Evolutionary conservation across 352 stramenopile genomes (phyloP).

Genomic region (Phytophthora chlamydospora): DNA sequence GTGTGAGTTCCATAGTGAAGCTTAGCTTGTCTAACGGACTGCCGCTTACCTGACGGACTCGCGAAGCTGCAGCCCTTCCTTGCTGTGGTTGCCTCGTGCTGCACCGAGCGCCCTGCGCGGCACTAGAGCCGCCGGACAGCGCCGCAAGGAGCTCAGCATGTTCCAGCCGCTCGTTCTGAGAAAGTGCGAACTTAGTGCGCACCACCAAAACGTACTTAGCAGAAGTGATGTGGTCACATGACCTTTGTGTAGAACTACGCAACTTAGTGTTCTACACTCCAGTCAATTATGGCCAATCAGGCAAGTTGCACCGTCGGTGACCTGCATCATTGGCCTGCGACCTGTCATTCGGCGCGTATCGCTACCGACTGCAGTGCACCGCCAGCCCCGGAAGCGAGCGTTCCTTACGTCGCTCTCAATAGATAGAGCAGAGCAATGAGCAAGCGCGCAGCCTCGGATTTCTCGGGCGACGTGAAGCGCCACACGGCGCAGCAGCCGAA

Average conservation of each 20-base stretch:
- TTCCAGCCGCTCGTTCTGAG: conserved; percentile 18
- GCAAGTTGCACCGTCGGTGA: conserved; percentile 13
- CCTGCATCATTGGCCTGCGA: conserved; percentile 30
- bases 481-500: conserved; percentile 38
- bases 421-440: conserved; percentile 45
- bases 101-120: conserved; percentile 12
- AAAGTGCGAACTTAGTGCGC: no score
- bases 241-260: conserved; percentile 1
- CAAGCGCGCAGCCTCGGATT: conserved; percentile 67
- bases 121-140: conserved; percentile 13
- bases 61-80: conserved; percentile 40
- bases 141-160: conserved; percentile 31
- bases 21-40: not conserved
- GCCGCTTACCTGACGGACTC: conserved; percentile 48
- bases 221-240: not conserved
- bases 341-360: conserved; percentile 37
- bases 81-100: conserved; percentile 27
- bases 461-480: conserved; percentile 57
- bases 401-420: not conserved
- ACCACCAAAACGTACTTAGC: conserved; percentile 19
- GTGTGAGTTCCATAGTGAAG: not conserved
- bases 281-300: conserved; percentile 49
- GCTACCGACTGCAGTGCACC: conserved; percentile 18
- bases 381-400: not conserved
- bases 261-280: conserved; percentile 7